phyloP scores from a whole-genome alignment of 345 rosid genomes.

The Lepidium didymum region DNA sequence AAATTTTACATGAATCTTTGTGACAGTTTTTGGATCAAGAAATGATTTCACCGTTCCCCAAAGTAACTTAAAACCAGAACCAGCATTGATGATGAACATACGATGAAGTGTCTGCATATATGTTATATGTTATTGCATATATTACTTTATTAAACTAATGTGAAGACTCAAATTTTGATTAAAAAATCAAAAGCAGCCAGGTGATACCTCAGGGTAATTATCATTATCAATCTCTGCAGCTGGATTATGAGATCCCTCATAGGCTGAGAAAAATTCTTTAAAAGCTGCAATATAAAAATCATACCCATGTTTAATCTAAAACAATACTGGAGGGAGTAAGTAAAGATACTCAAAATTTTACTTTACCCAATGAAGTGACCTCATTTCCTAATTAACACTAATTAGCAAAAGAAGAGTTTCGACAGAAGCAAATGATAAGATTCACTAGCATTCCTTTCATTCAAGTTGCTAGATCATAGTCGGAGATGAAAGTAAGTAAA shows the following conservation, averaged over 20 bases:
- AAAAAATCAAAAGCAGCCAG: background rate
- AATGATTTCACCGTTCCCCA: conserved; percentile 35
- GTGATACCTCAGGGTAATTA: conserved; percentile 84
- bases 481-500: conserved; percentile 3
- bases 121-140: background rate
- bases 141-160: background rate
- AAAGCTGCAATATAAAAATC: conserved; percentile 60
- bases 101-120: conserved; percentile 77
- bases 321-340: no score
- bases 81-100: conserved; percentile 87
- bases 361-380: no score
- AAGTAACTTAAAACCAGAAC: conserved; percentile 70
- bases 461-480: conserved; percentile 7
- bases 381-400: no score
- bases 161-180: background rate
- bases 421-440: no score
- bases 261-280: conserved; percentile 63
- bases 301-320: no score
- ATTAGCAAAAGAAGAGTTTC: no score
- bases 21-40: conserved; percentile 78
- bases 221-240: conserved; percentile 83
- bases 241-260: conserved; percentile 76
- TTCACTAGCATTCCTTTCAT: background rate
- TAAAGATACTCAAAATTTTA: no score
- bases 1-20: conserved; percentile 69